Evolutionary conservation across 495 filamentous ascomycete species (phyloP), one percentile per base, ranked within the genome.

Genomic region (Pyrenula massariospora): DNA sequence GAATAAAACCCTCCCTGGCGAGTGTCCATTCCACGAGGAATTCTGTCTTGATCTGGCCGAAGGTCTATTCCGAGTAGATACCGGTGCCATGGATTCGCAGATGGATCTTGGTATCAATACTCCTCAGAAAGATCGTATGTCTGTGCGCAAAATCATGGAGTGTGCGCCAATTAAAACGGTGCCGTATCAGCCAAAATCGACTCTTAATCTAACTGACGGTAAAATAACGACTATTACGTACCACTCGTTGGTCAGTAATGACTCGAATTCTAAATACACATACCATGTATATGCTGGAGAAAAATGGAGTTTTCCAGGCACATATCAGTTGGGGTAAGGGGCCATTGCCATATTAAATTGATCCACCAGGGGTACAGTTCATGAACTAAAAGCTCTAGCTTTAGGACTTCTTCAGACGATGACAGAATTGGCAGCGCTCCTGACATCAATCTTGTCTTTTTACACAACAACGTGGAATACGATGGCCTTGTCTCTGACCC

Each of bases 61-160:
- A 42, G 31, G 31, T 15, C 15, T 15, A 5, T 42, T 42, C 31
- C 5, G 31, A 15, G 8, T 42, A 42, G 31, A 42, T 42, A 42
- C 31, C 31, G 31, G 31, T 42, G 5, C 15, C 15, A 53, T 71
- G 31, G 68, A 70, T 49, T 67, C 68, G 20, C 68, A 70, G 24
- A 15, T 24, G 2, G 61, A 58, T 10, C 56, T 71, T 31, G 68
- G 68, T 3, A 58, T 71, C 23, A 69, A 71, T 50, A 60, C 65
- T 24, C 52, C 52, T 12, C 22, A 36, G 10, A 52, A 51, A 10
- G 64, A 70, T 12, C 58, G 31, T 15, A 5, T 42, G 15, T 42
- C 31, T 42, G 31, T 42, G 31, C 31, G 31, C 31, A 15, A 42
- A 15, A 15, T 42, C 15, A 8, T 42, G 31, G 31, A 42, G 31